These are phyloP conservation scores for Ormosia emarginata DNA, from an alignment of 306 rosid species.

Conservation along the genomic window DNA sequence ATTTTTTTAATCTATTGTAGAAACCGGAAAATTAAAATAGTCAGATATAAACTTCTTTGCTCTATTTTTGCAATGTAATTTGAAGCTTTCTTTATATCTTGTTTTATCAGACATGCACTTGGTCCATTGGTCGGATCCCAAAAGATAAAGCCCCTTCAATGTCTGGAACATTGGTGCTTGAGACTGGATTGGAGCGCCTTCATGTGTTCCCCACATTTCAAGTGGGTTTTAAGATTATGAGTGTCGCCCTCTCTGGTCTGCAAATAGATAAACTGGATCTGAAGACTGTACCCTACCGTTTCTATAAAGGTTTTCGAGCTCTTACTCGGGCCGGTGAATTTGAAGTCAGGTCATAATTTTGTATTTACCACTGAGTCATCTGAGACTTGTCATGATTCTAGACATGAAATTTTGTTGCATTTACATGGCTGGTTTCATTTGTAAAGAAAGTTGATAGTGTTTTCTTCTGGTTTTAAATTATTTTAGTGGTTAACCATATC, in stretches of 20 bases:
- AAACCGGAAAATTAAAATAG: neutral
- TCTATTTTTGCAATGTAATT: neutral
- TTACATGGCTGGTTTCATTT: slow-evolving; percentile 12
- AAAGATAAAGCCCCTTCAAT: slow-evolving; percentile 86
- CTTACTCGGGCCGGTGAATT: slow-evolving; percentile 79
- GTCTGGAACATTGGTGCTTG: slow-evolving; percentile 85
- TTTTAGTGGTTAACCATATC: neutral
- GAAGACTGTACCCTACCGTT: slow-evolving; percentile 58
- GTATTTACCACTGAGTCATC: slow-evolving; percentile 12
- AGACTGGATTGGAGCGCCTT: slow-evolving; percentile 74
- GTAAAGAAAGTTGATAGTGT: neutral
- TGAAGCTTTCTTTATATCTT: neutral
- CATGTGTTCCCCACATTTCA: slow-evolving; percentile 83
- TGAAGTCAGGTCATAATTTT: slow-evolving; percentile 67
- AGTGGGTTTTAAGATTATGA: slow-evolving; percentile 81
- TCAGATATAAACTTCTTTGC: neutral
- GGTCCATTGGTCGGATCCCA: slow-evolving; percentile 88
- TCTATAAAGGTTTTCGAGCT: slow-evolving; percentile 92
- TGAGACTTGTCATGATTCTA: slow-evolving; percentile 8
- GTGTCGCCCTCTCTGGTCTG: slow-evolving; percentile 84
- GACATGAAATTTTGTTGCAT: slow-evolving; percentile 21
- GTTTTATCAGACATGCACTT: slow-evolving; percentile 67
- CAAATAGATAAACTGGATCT: slow-evolving; percentile 82
- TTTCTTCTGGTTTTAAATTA: neutral
- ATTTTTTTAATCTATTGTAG: neutral